Percentiles rank a stretch among this genome's conserved stretches.
Evolutionary conservation across 768 basidiomycete species (phyloP).

Genomic region (Tylopilus intermedius): DNA sequence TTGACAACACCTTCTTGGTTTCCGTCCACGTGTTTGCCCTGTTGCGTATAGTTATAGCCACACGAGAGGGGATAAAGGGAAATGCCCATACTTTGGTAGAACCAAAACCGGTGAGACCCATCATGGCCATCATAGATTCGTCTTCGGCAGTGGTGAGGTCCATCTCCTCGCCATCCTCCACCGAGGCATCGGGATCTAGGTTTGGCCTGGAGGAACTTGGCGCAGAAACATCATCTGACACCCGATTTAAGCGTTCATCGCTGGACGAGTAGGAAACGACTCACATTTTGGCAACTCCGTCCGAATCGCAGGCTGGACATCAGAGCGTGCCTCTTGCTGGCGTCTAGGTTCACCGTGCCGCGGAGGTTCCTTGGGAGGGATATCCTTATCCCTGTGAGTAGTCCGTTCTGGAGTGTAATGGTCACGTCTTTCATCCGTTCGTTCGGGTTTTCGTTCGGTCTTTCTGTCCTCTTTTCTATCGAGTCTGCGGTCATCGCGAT

Average conservation of each 20-base stretch:
- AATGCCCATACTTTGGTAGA: slow-evolving; percentile 67
- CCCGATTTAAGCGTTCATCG: background rate
- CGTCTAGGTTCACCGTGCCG: slow-evolving; percentile 23
- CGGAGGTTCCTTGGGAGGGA: slow-evolving; percentile 20
- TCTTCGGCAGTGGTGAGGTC: slow-evolving; percentile 62
- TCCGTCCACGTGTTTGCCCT: slow-evolving; percentile 78
- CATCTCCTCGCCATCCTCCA: slow-evolving; percentile 49
- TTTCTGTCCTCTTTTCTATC: slow-evolving; percentile 32
- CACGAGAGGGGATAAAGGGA: background rate
- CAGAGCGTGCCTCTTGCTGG: slow-evolving; percentile 15
- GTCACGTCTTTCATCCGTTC: slow-evolving; percentile 38
- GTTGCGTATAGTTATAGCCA: slow-evolving; percentile 1
- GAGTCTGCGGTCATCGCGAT: slow-evolving; percentile 28
- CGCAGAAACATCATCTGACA: slow-evolving; percentile 8
- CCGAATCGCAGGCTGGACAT: slow-evolving; percentile 10
- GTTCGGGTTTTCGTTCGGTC: slow-evolving; percentile 28
- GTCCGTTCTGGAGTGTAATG: slow-evolving; percentile 36
- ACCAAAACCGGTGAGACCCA: slow-evolving; percentile 87
- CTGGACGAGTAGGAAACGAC: slow-evolving; percentile 1
- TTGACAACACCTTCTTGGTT: slow-evolving; percentile 70
- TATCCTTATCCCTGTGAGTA: slow-evolving; percentile 26
- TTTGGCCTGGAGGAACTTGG: slow-evolving; percentile 27
- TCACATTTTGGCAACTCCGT: slow-evolving; percentile 13
- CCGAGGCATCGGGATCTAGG: slow-evolving; percentile 40
- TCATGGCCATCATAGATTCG: slow-evolving; percentile 79